phyloP scores from a whole-genome alignment of 2,329 filamentous ascomycete species.

The Penicillium vulpinum region DNA sequence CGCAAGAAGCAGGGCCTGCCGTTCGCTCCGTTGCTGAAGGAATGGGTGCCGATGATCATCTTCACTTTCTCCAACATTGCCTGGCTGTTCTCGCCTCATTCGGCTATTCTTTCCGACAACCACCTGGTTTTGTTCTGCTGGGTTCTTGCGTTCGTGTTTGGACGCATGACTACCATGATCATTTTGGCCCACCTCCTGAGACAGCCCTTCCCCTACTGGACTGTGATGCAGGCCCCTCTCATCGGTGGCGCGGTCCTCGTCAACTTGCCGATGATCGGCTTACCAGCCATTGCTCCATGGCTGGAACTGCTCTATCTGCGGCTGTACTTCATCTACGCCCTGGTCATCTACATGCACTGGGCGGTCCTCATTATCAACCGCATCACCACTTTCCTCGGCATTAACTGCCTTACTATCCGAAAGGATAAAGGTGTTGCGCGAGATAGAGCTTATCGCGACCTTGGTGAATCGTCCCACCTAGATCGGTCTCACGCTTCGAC shows the following conservation, averaged over 20 bases:
- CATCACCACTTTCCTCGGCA: slow-evolving; percentile 89
- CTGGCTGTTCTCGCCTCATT: slow-evolving; percentile 90
- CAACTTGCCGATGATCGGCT: slow-evolving; percentile 76
- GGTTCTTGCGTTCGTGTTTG: slow-evolving; percentile 95
- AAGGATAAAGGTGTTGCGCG: slow-evolving; percentile 35
- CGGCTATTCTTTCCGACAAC: slow-evolving; percentile 76
- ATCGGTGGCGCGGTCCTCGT: slow-evolving; percentile 79
- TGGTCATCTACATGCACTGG: slow-evolving; percentile 89
- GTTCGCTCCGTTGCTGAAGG: slow-evolving; percentile 78
- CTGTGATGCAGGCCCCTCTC: slow-evolving; percentile 82
- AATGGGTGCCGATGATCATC: slow-evolving; percentile 88
- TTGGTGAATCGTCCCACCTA: slow-evolving; percentile 29
- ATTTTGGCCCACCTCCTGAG: slow-evolving; percentile 92
- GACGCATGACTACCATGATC: slow-evolving; percentile 97
- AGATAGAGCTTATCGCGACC: slow-evolving; percentile 38
- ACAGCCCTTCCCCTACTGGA: slow-evolving; percentile 97
- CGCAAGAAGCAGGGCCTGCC: slow-evolving; percentile 71
- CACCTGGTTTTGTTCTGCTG: slow-evolving; percentile 89
- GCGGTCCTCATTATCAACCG: slow-evolving; percentile 84
- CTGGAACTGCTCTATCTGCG: slow-evolving; percentile 80
- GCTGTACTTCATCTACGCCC: slow-evolving; percentile 78
- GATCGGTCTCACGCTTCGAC: slow-evolving; percentile 6
- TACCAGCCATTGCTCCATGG: slow-evolving; percentile 64
- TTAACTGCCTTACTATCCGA: slow-evolving; percentile 87
- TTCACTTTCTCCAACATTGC: slow-evolving; percentile 73